phyloP scores from a whole-genome alignment of 768 basidiomycete genomes.

The Naematelia encephala region DNA sequence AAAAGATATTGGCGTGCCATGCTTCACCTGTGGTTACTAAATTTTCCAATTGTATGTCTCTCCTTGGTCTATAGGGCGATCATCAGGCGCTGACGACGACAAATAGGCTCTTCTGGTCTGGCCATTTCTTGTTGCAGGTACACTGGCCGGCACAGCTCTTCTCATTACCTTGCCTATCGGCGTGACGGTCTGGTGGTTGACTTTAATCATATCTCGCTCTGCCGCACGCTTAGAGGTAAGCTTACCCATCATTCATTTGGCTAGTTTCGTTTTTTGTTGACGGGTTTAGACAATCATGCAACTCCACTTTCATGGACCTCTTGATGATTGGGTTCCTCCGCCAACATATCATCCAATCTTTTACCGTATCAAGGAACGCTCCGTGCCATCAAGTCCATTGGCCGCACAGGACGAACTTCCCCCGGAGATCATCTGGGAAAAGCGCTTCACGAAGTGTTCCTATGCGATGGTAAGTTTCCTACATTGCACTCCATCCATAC shows the following conservation, averaged over 20 bases:
- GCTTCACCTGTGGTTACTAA: slow-evolving; percentile 43
- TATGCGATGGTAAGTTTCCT: slow-evolving; percentile 43
- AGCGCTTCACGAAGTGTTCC: slow-evolving; percentile 46
- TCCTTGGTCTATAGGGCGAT: not conserved
- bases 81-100: not conserved
- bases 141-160: slow-evolving; percentile 47
- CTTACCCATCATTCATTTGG: slow-evolving; percentile 1
- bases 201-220: slow-evolving; percentile 46
- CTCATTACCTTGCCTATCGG: slow-evolving; percentile 49
- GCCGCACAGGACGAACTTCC: not conserved
- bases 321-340: slow-evolving; percentile 17
- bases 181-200: slow-evolving; percentile 48
- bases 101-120: slow-evolving; percentile 46
- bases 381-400: slow-evolving; percentile 11
- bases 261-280: too few species aligned
- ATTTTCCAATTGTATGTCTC: slow-evolving; percentile 47
- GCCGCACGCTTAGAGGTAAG: slow-evolving; percentile 46
- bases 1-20: slow-evolving; percentile 41
- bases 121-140: slow-evolving; percentile 48
- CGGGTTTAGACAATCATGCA: slow-evolving; percentile 43
- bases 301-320: slow-evolving; percentile 38
- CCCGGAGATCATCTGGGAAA: slow-evolving; percentile 36
- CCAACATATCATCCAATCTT: slow-evolving; percentile 47
- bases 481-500: not conserved
- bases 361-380: slow-evolving; percentile 33